These are phyloP conservation scores for Leishmania braziliensis DNA, from an alignment of 208 protist species.

Conservation along the genomic window DNA sequence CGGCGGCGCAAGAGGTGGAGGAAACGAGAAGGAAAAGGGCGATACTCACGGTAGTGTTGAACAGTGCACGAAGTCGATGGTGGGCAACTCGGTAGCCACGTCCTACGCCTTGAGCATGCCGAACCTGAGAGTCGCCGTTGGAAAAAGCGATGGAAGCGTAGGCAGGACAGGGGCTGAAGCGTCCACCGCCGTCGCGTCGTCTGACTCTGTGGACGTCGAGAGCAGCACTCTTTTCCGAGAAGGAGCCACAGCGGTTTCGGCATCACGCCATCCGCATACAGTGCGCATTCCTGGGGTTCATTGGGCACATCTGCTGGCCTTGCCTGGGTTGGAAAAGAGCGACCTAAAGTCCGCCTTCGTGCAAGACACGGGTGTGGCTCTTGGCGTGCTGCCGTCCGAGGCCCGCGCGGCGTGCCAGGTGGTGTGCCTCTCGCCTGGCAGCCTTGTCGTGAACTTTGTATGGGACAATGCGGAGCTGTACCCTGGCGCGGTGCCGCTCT, in stretches of 20 bases:
- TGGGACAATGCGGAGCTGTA: slow-evolving; percentile 33
- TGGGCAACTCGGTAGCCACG: not conserved
- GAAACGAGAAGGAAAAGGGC: not conserved
- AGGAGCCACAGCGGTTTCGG: slow-evolving; percentile 1
- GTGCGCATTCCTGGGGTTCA: slow-evolving; percentile 23
- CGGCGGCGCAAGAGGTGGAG: not conserved
- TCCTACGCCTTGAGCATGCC: not conserved
- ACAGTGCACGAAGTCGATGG: slow-evolving; percentile 4
- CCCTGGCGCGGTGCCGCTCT: slow-evolving; percentile 20
- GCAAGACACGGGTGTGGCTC: slow-evolving; percentile 8
- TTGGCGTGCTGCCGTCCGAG: slow-evolving; percentile 29
- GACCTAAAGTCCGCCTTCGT: slow-evolving; percentile 22
- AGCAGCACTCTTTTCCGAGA: too few species aligned
- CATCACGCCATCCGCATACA: slow-evolving; percentile 18
- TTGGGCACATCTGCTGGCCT: slow-evolving; percentile 20
- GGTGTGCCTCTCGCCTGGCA: slow-evolving; percentile 15
- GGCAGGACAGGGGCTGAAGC: not conserved
- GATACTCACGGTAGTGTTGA: not conserved
- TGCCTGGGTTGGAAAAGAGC: slow-evolving; percentile 1
- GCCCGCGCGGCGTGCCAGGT: slow-evolving; percentile 27
- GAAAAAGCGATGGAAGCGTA: not conserved
- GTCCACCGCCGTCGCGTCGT: not conserved
- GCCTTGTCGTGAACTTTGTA: slow-evolving; percentile 24
- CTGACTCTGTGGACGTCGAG: not conserved
- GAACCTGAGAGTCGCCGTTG: not conserved